These are phyloP conservation scores for Coniella lustricola DNA, from an alignment of 2,329 filamentous ascomycete genomes.

Conservation along the genomic window DNA sequence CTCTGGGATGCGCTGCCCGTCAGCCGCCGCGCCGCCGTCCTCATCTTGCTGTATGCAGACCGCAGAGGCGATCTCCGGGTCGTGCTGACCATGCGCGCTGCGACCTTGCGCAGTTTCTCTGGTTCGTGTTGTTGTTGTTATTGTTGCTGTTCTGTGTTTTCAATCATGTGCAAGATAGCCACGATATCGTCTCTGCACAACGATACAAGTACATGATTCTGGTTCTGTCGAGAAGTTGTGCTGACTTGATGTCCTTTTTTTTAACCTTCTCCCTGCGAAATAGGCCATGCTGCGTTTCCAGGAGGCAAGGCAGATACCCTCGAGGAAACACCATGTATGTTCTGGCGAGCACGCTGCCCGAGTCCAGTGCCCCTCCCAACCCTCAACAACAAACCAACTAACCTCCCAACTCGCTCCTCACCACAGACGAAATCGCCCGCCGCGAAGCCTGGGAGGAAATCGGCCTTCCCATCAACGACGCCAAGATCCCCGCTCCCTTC, in stretches of 20 bases:
- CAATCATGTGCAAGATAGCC: too few relatives aligned
- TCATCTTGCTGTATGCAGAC: slow-evolving; percentile 85
- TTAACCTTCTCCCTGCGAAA: not conserved
- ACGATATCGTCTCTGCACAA: too few relatives aligned
- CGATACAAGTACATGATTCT: too few relatives aligned
- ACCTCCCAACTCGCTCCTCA: too few relatives aligned
- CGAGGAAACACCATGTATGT: slow-evolving; percentile 54
- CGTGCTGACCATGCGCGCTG: slow-evolving; percentile 62
- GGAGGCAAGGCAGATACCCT: slow-evolving; percentile 63
- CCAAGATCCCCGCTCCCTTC: slow-evolving; percentile 67
- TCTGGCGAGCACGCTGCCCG: too few relatives aligned
- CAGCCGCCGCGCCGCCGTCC: slow-evolving; percentile 72
- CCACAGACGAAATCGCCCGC: slow-evolving; percentile 68
- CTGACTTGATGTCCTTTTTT: not conserved
- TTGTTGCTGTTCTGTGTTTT: too few relatives aligned
- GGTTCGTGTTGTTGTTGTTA: too few relatives aligned
- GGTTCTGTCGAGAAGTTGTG: too few relatives aligned
- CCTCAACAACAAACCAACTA: too few relatives aligned
- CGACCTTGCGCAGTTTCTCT: slow-evolving; percentile 60
- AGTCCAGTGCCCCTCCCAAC: too few relatives aligned
- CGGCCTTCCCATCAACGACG: slow-evolving; percentile 68
- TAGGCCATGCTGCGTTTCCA: slow-evolving; percentile 74
- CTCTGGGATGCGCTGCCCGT: slow-evolving; percentile 55
- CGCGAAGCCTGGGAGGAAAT: slow-evolving; percentile 93
- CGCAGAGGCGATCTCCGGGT: slow-evolving; percentile 68